Base-by-base conservation (phyloP, 2,329 filamentous ascomycete genomes). In the Amesomyces nigricolor region DNA sequence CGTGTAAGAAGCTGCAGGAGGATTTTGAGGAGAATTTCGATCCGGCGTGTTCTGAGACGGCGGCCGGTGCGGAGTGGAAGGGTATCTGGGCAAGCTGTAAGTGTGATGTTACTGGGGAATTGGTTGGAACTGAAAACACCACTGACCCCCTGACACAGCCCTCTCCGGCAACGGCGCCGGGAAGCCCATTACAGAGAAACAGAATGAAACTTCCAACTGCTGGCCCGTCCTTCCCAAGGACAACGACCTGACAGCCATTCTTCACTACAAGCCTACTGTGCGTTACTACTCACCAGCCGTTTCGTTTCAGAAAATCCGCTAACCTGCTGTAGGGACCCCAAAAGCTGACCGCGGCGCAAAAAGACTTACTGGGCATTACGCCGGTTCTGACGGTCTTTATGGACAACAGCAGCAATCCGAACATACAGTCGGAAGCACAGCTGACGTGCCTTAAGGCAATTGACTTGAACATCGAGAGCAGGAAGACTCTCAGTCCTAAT, bases 201-300 rank as follows among this genome's bases (percentile, higher is more conserved):
- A 51, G 32, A 59, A 59, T 19, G 16, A 11, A 1, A 42, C 49
- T 1, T 49, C 53, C 5, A 53, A 52, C 22, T 59, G 57, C 39
- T 59, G 57, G 57, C 57, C 57, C 2, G 42, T 53, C 1, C 46
- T 39, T 9, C 53, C 57, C 29, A 59, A 54, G 38, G 46, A 9
- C 22, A 32, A 54, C 32, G 43, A 49, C 30, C 17, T 59, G 2
- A 54, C 22, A 16, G 7, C 29, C 50, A 13, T 37, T 59, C 9
- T 6, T 38, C 43, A 1, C 6, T 48, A 26, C 4, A 49, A 40
- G 4, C 7, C 37, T 4, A 52, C 38, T 11, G 56, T 58, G 19
- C 39, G 56, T 46, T 8, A 4, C 9, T 32, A 32, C 11, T 14
- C 8, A 6, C 4, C 22, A 26, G 22, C 22, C 22, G 22, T 22